Evolutionary conservation across 2,329 filamentous ascomycete species (phyloP).

Genomic region (Microthyrium microscopicum): DNA sequence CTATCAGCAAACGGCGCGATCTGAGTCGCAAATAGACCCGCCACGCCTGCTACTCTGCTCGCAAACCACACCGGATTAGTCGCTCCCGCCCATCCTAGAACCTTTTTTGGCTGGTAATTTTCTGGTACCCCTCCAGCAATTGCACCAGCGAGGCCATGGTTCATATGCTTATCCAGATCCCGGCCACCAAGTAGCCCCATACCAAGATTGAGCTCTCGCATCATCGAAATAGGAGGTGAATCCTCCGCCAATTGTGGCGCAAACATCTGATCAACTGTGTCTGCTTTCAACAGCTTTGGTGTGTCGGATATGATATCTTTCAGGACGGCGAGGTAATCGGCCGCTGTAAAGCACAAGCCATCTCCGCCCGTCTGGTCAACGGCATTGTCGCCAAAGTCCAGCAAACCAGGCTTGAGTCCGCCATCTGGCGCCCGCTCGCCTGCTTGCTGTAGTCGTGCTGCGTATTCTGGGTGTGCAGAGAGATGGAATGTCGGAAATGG

Average conservation of each 20-base stretch:
- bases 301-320: constrained; percentile 12
- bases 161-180: constrained; percentile 7
- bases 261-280: constrained; percentile 13
- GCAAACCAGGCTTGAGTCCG: constrained; percentile 8
- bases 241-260: constrained; percentile 11
- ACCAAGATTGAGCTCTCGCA: constrained; percentile 4
- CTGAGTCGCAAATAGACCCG: constrained; percentile 6
- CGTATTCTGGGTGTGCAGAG: constrained; percentile 10
- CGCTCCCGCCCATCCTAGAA: constrained; percentile 8
- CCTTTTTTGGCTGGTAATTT: constrained; percentile 6
- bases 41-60: constrained; percentile 6
- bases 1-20: constrained; percentile 2
- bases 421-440: constrained; percentile 12
- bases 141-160: constrained; percentile 10
- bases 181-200: constrained; percentile 7
- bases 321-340: constrained; percentile 13
- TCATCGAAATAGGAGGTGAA: constrained; percentile 3
- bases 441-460: constrained; percentile 11
- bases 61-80: constrained; percentile 8
- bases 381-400: constrained; percentile 4
- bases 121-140: constrained; percentile 6
- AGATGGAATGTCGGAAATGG: constrained; percentile 14
- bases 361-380: constrained; percentile 12
- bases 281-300: constrained; percentile 9
- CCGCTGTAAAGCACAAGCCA: constrained; percentile 12